A percentile compares a stretch with the other conserved stretches of the same genome.
phyloP scores from a whole-genome alignment of 176 grass and related monocot species.

The Ensete glaucum region DNA sequence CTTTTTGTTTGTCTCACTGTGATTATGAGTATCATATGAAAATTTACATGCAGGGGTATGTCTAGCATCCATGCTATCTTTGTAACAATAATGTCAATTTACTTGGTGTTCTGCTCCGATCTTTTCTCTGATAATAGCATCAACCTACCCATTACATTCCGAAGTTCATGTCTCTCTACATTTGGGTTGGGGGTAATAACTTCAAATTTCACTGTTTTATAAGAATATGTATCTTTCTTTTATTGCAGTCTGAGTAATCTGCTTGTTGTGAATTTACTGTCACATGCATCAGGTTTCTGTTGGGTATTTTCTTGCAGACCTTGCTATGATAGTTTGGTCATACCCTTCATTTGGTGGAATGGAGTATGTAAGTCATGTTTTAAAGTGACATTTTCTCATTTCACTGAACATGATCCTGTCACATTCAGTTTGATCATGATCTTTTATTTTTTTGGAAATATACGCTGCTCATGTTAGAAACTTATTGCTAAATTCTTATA shows the following conservation, averaged over 20 bases:
- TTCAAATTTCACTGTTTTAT: conserved; percentile 12
- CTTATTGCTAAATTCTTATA: background rate
- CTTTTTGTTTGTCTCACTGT: background rate
- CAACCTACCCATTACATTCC: conserved; percentile 56
- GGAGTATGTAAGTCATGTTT: conserved; percentile 69
- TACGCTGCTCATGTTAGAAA: background rate
- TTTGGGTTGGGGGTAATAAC: conserved; percentile 75
- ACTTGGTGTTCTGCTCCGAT: conserved; percentile 77
- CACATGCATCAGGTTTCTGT: conserved; percentile 60
- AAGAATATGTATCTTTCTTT: conserved; percentile 14
- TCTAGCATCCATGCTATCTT: conserved; percentile 88
- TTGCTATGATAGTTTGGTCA: conserved; percentile 75
- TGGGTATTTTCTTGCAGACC: conserved; percentile 81
- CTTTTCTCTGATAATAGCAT: conserved; percentile 69
- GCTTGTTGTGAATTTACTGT: conserved; percentile 1
- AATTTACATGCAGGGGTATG: conserved; percentile 55
- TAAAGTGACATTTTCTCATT: background rate
- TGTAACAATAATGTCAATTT: conserved; percentile 73
- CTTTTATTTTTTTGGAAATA: background rate
- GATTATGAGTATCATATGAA: background rate
- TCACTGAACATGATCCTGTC: background rate
- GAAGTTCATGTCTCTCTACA: conserved; percentile 65
- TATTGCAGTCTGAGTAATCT: conserved; percentile 9
- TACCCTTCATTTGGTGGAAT: conserved; percentile 85
- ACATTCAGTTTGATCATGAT: background rate